Base-by-base conservation (phyloP, 805 yeast species). In the Kluyveromyces lactis region DNA sequence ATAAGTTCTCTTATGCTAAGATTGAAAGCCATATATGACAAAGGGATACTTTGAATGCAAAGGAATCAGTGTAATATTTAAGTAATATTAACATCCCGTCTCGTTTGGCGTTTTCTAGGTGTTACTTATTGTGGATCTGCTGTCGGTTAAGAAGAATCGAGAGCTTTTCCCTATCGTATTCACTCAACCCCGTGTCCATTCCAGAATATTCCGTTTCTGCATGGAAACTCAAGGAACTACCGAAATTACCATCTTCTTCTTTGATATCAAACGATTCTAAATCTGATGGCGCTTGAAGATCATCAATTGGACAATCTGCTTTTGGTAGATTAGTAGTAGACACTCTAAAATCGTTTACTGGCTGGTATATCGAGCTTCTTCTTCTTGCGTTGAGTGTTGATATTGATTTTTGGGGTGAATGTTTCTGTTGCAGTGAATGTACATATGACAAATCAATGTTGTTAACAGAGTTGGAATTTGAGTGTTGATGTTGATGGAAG, bases 161-260 rank as follows among this genome's bases (percentile, higher is more conserved):
- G 64, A 64, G 58, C 40, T 57, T 56, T 39, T 61, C 66, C 31
- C 60, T 52, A 34, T 61, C 66, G 32, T 61, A 61, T 42, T 61
- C 62, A 35, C 64, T 52, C 34, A 53, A 49, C 7, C 18, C 18
- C 3, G 37, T 24, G 29, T 24, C 18, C 21, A 10, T 13, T 6
- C 30, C 30, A 11, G 18, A 10, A 24, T 23, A 26, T 26, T 26
- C 21, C 3, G 5, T 21, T 15, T 13, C 43, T 38, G 3, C 39
- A 33, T 26, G 50, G 47, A 31, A 41, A 36, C 33, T 41, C 34
- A 33, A 44, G 42, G 32, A 46, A 12, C 8, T 10, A 31, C 15
- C 11, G 26, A 17, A 21, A 26, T 19, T 18, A 36, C 21, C 21
- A 26, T 32, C 31, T 13, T 33, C 33, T 24, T 31, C 30, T 23